Evolutionary conservation across 768 basidiomycete genomes (phyloP).

Genomic region (Melanogaster broomeanus): DNA sequence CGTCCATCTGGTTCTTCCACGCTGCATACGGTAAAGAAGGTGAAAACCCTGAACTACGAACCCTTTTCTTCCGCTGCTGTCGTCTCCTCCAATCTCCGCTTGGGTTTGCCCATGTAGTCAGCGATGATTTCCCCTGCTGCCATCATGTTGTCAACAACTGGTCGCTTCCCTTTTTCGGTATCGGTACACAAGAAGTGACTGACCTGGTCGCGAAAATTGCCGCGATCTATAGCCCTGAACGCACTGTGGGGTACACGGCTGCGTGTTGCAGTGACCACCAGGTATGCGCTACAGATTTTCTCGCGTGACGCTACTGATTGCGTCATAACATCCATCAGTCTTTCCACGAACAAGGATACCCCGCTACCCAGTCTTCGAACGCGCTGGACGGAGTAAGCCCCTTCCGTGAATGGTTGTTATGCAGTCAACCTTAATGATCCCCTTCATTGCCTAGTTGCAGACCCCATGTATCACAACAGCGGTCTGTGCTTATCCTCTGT

Average conservation of each 20-base stretch:
- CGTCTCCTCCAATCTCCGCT: constrained; percentile 77
- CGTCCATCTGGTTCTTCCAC: constrained; percentile 81
- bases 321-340: constrained; percentile 44
- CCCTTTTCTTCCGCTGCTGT: constrained; percentile 83
- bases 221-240: constrained; percentile 78
- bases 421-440: not conserved
- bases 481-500: constrained; percentile 41
- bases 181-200: constrained; percentile 76
- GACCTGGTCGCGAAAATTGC: constrained; percentile 77
- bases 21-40: constrained; percentile 70
- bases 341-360: constrained; percentile 81
- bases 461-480: constrained; percentile 89
- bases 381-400: constrained; percentile 66
- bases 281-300: constrained; percentile 35
- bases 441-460: constrained; percentile 54
- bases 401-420: not conserved
- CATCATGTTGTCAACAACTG: not conserved
- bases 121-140: constrained; percentile 22
- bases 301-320: not conserved
- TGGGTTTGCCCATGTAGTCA: constrained; percentile 75
- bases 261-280: constrained; percentile 95
- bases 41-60: constrained; percentile 85
- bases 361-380: constrained; percentile 89
- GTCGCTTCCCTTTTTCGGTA: constrained; percentile 41
- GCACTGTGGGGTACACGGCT: constrained; percentile 66